Base-by-base conservation (phyloP, 208 protist genomes). In the Acanthamoeba healyi region DNA sequence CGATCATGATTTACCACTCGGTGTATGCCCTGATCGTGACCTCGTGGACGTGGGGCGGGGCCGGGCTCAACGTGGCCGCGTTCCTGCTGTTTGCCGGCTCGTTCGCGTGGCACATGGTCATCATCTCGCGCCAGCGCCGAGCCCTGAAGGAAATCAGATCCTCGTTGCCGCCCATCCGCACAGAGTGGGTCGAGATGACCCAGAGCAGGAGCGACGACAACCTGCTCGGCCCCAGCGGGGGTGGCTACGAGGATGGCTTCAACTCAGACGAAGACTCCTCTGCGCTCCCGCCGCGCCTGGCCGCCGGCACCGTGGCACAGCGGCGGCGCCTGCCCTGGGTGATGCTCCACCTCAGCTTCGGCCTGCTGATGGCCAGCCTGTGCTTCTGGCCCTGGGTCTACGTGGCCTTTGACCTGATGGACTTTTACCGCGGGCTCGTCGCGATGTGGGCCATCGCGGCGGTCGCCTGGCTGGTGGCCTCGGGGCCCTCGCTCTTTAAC, bases 381-480 rank as follows among this genome's bases (percentile, higher is more conserved):
- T 24, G 32, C 36, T 79, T 79, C 38, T 79, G 70, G 70, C 70
- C 70, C 22, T 79, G 70, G 70, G 70, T 44, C 36, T 46, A 79
- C 38, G 70, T 79, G 70, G 70, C 70, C 14, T 79, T 79, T 26
- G 70, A 79, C 36, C 70, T 79, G 36, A 38, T 46, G 70, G 32
- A 24, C 70, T 79, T 79, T 36, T 79, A 46, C 36, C 0, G 34
- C 19, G 70, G 70, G 36, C 70, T 79, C 7, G 22, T 79, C 22
- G 70, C 17, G 26, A 10, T 79, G 19, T 79, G 70, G 70, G 70
- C 70, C 70, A 79, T 79, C 36, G 15, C 46, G 14, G 36, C 29
- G 9, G 70, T 79, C 6, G 70, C 70, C 12, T 79, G 70, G 70
- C 12, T 34, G 36, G 22, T 79, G 15, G 70, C 36, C 38, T 38